Evolutionary conservation across 2,329 filamentous ascomycete genomes (phyloP), one percentile per base, ranked within the genome.

Genomic region (Fusarium temperatum): DNA sequence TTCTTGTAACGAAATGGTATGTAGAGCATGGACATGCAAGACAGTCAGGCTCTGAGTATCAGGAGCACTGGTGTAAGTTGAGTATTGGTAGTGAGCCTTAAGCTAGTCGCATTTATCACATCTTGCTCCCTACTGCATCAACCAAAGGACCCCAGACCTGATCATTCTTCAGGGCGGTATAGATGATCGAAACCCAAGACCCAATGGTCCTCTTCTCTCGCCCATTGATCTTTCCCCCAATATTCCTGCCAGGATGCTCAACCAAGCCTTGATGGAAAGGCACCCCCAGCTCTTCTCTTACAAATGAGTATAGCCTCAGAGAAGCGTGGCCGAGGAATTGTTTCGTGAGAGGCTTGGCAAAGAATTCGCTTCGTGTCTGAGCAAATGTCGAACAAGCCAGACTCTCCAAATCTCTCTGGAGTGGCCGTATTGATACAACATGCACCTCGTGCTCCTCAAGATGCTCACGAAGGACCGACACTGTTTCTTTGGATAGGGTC

Each of bases 191-290:
- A 17, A 54, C 35, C 35, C 51, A 54, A 10, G 51, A 54, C 14
- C 51, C 51, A 4, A 54, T 28, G 0, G 20, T 39, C 8, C 7
- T 9, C 8, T 54, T 54, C 14, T 39, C 14, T 18, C 35, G 14
- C 4, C 24, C 20, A 7, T 28, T 39, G 20, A 54, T 8, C 3
- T 17, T 54, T 2, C 0, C 18, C 0, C 14, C 4, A 8, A 8
- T 0, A 9, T 5, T 5, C 13, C 35, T 38, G 6, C 7, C 8
- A 8, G 51, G 32, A 10, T 54, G 51, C 24, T 38, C 32, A 5
- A 28, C 24, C 8, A 54, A 15, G 7, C 51, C 35, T 10, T 28
- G 24, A n/a, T 28, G 35, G 8, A 54, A 39, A 0, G 35, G 35
- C 10, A 28, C 51, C 0, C 35, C 51, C 1, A 28, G 14, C 1